Evolutionary conservation across 805 yeast species (phyloP), one percentile per base, ranked within the genome.

Genomic region (Monosporozyma siamensis): DNA sequence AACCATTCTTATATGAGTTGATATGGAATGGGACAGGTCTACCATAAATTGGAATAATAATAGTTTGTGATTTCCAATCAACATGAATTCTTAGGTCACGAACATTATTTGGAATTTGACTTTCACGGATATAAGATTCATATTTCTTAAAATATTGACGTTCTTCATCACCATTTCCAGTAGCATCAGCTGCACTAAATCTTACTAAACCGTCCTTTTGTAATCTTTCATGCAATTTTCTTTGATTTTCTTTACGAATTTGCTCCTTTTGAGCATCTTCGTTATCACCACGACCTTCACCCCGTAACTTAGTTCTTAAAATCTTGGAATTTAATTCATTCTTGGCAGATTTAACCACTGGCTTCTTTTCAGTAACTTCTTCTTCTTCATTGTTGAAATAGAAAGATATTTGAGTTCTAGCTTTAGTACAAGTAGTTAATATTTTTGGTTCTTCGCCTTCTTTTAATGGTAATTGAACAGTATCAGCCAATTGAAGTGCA

Each of bases 11-110:
- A 67, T 84, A 89, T 4, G 97, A 72, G 61, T 87, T 87, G 58
- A 90, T 88, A 62, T 90, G 98, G 71, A 92, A 90, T 20, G 98
- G 98, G 41, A 92, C 97, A 1, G 97, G 97, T 56, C 97, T 75
- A 48, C 98, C 98, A 55, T 82, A 77, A 45, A 90, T 82, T 40
- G 98, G 98, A 45, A 90, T 68, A 47, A 90, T 77, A 43, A 90
- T 82, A 1, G 97, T 84, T 65, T 89, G 96, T 44, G 83, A 75
- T 56, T 84, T 86, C 60, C 77, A 72, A 61, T 90, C 98, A 44
- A 92, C 88, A 59, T 82, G 89, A 46, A 90, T 78, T 58, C 80
- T 80, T 61, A 92, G 70, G 59, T 89, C 96, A 55, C 80, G 77
- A 15, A 88, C 94, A 53, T 75, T 75, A 29, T 70, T 65, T 32